Conservation (phyloP, 306 rosid genomes). For the Lupinus albus region DNA sequence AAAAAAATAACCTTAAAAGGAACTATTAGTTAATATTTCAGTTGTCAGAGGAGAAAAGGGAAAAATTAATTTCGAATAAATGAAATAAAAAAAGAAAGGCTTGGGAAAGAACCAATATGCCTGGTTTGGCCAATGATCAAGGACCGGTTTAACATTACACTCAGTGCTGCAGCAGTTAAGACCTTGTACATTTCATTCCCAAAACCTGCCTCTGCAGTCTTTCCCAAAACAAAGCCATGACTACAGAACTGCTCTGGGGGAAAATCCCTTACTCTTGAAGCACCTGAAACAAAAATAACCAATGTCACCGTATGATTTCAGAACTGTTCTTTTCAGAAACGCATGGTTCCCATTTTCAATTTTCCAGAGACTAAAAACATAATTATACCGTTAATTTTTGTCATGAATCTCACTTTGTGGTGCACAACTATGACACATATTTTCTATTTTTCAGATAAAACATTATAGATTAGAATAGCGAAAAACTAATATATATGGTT, state of each 20-base stretch:
- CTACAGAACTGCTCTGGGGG: slow-evolving; percentile 79
- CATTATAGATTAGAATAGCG: neutral
- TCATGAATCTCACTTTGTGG: slow-evolving; percentile 4
- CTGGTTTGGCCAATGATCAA: slow-evolving; percentile 99
- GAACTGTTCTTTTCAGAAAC: slow-evolving; percentile 28
- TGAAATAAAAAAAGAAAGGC: slow-evolving; percentile 67
- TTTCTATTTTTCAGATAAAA: neutral
- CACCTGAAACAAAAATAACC: slow-evolving; percentile 63
- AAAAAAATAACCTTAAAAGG: slow-evolving; percentile 18
- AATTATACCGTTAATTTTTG: neutral
- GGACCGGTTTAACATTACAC: slow-evolving; percentile 93
- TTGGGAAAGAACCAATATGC: slow-evolving; percentile 96
- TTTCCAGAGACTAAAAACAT: too few relatives aligned
- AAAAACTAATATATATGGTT: slow-evolving; percentile 1
- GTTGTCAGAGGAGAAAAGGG: neutral
- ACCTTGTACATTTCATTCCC: slow-evolving; percentile 99
- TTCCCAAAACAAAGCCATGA: slow-evolving; percentile 89
- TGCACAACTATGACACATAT: neutral
- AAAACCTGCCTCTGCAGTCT: slow-evolving; percentile 92
- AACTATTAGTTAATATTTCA: slow-evolving; percentile 16
- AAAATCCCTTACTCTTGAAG: slow-evolving; percentile 66
- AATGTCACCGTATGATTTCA: slow-evolving; percentile 36
- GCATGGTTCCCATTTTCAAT: neutral
- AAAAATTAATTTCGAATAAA: slow-evolving; percentile 26
- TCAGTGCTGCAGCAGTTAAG: slow-evolving; percentile 80